Evolutionary conservation across 345 rosid genomes (phyloP).

Genomic region (Syzygium grande): DNA sequence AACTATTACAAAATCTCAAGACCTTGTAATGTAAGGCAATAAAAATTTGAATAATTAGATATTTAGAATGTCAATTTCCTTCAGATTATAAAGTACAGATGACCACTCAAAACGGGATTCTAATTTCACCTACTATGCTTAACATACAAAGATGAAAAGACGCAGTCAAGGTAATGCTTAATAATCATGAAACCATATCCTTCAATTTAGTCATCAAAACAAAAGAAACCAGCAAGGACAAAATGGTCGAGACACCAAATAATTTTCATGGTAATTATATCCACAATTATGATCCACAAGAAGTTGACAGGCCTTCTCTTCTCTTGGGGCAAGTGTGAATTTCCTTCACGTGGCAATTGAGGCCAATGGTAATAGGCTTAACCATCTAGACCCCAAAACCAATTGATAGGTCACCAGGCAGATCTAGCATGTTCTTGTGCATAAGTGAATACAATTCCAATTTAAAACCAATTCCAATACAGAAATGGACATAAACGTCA

Average conservation of each 20-base stretch:
- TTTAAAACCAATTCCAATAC: background rate
- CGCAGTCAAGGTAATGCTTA: background rate
- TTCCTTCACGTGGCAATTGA: background rate
- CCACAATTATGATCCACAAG: background rate
- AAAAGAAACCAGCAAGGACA: background rate
- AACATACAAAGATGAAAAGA: background rate
- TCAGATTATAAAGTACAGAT: background rate
- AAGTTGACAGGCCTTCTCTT: background rate
- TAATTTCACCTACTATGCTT: background rate
- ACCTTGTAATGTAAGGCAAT: background rate
- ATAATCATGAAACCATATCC: background rate
- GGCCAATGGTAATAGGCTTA: background rate
- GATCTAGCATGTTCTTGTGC: background rate
- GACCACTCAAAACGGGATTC: background rate
- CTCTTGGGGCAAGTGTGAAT: background rate
- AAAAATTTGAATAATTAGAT: background rate
- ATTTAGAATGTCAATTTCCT: background rate
- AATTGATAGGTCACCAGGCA: background rate
- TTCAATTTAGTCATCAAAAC: background rate
- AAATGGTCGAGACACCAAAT: background rate
- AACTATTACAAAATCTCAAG: background rate
- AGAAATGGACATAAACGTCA: background rate
- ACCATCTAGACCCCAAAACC: background rate
- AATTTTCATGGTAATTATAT: background rate
- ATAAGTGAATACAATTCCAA: background rate